phyloP scores from a whole-genome alignment of 2,329 filamentous ascomycete genomes.

The Clarireedia paspali region DNA sequence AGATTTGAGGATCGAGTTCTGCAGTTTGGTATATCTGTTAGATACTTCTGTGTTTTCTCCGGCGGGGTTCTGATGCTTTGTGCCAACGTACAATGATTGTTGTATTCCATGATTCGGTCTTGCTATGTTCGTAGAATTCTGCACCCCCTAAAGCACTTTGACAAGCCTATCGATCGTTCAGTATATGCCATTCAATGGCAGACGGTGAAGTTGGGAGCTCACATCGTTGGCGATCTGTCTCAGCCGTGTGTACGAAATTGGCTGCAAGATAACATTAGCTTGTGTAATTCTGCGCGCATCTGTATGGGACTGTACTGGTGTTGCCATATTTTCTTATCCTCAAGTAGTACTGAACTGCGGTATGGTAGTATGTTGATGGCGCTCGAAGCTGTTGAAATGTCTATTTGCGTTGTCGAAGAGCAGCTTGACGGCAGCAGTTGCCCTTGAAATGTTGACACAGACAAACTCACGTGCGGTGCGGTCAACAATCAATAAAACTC shows the following conservation, averaged over 20 bases:
- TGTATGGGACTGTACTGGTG: conserved; percentile 3
- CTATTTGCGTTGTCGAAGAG: background rate
- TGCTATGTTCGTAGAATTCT: conserved; percentile 78
- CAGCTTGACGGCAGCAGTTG: background rate
- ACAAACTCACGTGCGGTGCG: background rate
- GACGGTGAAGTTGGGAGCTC: conserved; percentile 22
- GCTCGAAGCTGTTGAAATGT: background rate
- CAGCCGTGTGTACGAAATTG: conserved; percentile 67
- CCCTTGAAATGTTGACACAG: background rate
- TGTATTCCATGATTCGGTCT: conserved; percentile 84
- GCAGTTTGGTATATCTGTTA: conserved; percentile 10
- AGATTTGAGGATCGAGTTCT: conserved; percentile 71
- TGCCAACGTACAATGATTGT: conserved; percentile 74
- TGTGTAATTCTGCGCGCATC: background rate
- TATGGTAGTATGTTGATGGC: background rate
- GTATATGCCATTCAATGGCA: background rate
- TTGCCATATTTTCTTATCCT: conserved; percentile 18
- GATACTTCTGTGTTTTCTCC: background rate
- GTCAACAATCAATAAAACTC: background rate
- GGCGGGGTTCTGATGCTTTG: background rate
- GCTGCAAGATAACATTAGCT: conserved; percentile 40
- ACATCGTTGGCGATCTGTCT: conserved; percentile 83
- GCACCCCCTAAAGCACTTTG: conserved; percentile 65
- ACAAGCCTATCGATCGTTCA: conserved; percentile 57
- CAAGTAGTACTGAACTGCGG: background rate